Conservation (phyloP, 2,329 filamentous ascomycete species). For the Tolypocladium album region DNA sequence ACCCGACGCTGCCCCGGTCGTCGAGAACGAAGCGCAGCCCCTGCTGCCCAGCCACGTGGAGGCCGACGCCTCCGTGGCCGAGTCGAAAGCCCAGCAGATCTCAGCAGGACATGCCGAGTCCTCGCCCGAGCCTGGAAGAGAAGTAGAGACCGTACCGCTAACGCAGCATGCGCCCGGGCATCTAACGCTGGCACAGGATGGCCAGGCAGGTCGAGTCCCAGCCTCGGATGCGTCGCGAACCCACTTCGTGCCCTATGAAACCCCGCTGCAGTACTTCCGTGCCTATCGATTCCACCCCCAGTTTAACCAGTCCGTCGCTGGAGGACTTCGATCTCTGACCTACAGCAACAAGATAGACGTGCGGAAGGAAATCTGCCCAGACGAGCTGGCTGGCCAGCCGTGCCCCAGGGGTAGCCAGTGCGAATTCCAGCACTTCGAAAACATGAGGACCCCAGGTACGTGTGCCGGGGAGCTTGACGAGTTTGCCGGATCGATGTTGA, state of each 20-base stretch:
- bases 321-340: constrained; percentile 79
- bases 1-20: constrained; percentile 5
- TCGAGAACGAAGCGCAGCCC: constrained; percentile 12
- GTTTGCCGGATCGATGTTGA: constrained; percentile 18
- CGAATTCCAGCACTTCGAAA: constrained; percentile 64
- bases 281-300: constrained; percentile 83
- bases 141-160: constrained; percentile 25
- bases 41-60: constrained; percentile 11
- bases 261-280: constrained; percentile 71
- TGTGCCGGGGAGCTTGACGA: constrained; percentile 6
- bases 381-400: constrained; percentile 56
- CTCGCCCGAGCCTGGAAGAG: constrained; percentile 20
- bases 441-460: constrained; percentile 27
- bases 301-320: constrained; percentile 57
- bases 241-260: constrained; percentile 57
- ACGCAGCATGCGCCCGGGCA: background rate
- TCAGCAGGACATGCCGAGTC: constrained; percentile 16
- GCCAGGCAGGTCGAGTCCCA: constrained; percentile 2
- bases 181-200: constrained; percentile 12
- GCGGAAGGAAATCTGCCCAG: constrained; percentile 62
- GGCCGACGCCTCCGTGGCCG: constrained; percentile 7
- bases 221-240: constrained; percentile 5
- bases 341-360: constrained; percentile 87
- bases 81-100: constrained; percentile 16
- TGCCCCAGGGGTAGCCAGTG: constrained; percentile 66